Evolutionary conservation across 139 green algal genomes (phyloP).

Genomic region (Chlamydomonas eustigma): DNA sequence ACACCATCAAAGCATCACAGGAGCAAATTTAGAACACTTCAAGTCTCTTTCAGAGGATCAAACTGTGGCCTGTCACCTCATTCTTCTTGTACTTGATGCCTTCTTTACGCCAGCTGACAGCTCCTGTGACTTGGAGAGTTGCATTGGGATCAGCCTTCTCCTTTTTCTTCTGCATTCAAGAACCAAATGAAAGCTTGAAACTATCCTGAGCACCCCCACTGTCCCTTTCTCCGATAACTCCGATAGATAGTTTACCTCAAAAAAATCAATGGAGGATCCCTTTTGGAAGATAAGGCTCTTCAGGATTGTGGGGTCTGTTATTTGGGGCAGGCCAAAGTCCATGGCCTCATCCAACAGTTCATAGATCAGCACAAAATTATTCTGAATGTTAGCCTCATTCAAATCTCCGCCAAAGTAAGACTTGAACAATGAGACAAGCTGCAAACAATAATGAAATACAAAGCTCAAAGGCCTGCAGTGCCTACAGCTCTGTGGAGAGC

Average conservation of each 20-base stretch:
- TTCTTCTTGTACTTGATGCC: constrained; percentile 96
- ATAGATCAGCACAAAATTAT: constrained; percentile 97
- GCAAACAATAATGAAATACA: constrained; percentile 21
- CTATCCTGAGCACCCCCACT: too few species aligned
- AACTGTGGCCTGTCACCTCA: too few species aligned
- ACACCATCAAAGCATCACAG: background rate
- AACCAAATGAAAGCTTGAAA: too few species aligned
- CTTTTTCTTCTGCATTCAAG: constrained; percentile 25
- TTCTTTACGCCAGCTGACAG: constrained; percentile 83
- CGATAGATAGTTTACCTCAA: too few species aligned
- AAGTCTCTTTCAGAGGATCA: too few species aligned
- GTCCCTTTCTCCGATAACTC: too few species aligned
- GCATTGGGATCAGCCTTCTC: constrained; percentile 65
- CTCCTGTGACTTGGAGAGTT: constrained; percentile 89
- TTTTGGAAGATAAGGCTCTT: constrained; percentile 96
- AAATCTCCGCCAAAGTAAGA: constrained; percentile 89
- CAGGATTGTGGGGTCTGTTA: constrained; percentile 76
- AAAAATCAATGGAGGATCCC: constrained; percentile 32
- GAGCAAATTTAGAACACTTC: background rate
- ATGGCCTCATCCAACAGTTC: constrained; percentile 89
- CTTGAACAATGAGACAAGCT: constrained; percentile 77
- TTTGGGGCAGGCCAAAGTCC: constrained; percentile 88
- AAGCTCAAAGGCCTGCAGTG: too few species aligned
- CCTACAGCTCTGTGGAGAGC: too few species aligned
- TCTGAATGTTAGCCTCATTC: constrained; percentile 73